Evolutionary conservation across 2,329 filamentous ascomycete species (phyloP), one percentile per base, ranked within the genome.

Genomic region (Plectosphaerella cucumerina): DNA sequence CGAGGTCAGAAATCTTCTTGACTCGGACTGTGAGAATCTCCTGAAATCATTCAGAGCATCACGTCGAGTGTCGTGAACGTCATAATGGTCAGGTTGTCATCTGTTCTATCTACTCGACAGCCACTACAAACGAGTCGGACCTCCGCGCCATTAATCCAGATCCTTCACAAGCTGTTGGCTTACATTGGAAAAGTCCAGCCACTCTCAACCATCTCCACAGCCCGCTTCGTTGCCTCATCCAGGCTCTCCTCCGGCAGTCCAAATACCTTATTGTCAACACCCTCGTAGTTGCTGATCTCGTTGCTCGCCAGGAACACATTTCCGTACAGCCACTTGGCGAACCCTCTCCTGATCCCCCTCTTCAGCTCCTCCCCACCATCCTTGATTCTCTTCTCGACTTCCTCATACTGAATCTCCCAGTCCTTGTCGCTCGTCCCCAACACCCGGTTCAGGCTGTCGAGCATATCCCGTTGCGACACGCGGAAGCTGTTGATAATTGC

Each of bases 381-480:
- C 48, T 68, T 62, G 54, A 73, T 81, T 20, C 82, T 73, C 61
- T 79, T 65, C 39, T 68, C 55, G 1, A 70, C 65, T 0, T 63
- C 57, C 64, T 84, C 26, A 31, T 31, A 31, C 26, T 11, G 26
- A 31, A 31, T 31, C 26, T 31, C 75, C 85, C 85, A 89, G 58
- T 87, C 84, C 0, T 64, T 66, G 37, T 84, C 78, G 2, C 67
- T 77, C 0, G 77, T 81, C 0, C 76, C 76, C 0, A 79, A 78
- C 4, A 84, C 83, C 0, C 78, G 76, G 58, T 84, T 73, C 12
- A 85, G 65, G n/a, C 75, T 77, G 37, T 78, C 76, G 49, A 89
- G 73, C 70, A 89, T 87, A 10, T 89, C 84, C 11, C 74, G 72
- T 63, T 89, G 86, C 52, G 66, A 81, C 53, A 84, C 57, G 11